phyloP scores from a whole-genome alignment of 306 rosid species.

The Casuarina equisetifolia region DNA sequence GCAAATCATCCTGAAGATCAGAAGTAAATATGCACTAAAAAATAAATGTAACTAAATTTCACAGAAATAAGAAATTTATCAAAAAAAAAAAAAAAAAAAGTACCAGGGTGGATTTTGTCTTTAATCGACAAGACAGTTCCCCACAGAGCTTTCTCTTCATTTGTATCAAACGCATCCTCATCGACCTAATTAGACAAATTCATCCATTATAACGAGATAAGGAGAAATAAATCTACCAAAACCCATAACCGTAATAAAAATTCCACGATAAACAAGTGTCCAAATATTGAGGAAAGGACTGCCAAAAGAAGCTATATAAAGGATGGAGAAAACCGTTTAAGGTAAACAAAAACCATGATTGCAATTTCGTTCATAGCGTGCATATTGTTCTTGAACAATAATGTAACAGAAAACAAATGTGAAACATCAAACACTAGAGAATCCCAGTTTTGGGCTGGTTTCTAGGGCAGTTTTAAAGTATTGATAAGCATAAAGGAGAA shows the following conservation, averaged over 20 bases:
- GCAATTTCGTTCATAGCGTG: background rate
- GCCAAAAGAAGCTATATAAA: background rate
- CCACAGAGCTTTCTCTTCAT: slow-evolving; percentile 82
- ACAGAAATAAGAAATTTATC: background rate
- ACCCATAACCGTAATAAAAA: background rate
- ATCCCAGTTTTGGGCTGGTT: background rate
- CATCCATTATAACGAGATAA: slow-evolving; percentile 1
- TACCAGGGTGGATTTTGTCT: slow-evolving; percentile 61
- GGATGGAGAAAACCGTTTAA: background rate
- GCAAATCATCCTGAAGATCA: background rate
- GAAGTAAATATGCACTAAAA: background rate
- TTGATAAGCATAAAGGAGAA: background rate
- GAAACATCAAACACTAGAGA: background rate
- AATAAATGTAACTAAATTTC: background rate
- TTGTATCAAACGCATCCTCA: slow-evolving; percentile 65
- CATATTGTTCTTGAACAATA: background rate
- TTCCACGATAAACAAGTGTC: background rate
- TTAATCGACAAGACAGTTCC: slow-evolving; percentile 56
- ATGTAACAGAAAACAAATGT: background rate
- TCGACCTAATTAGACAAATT: slow-evolving; percentile 56
- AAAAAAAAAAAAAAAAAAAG: slow-evolving; percentile 9
- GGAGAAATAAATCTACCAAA: background rate
- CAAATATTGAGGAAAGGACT: background rate
- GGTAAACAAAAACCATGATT: background rate
- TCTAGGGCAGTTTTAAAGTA: background rate